Evolutionary conservation across 2,329 filamentous ascomycete species (phyloP).

Genomic region (Aspergillus texensis): DNA sequence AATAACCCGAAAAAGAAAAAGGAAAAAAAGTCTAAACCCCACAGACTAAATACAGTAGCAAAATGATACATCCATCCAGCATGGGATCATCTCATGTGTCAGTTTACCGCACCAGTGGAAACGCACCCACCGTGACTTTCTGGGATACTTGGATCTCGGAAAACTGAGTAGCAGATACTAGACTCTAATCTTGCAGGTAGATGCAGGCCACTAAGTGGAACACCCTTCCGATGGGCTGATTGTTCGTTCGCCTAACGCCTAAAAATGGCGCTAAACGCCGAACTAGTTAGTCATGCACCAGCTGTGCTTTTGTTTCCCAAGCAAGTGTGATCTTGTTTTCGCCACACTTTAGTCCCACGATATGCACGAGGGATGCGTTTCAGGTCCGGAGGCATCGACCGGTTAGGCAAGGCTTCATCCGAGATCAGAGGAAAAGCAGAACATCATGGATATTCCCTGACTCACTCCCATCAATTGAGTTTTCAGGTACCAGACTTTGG

Average conservation of each 20-base stretch:
- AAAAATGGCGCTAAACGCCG: background rate
- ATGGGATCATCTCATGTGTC: slow-evolving; percentile 11
- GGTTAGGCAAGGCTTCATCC: slow-evolving; percentile 2
- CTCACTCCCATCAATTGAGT: background rate
- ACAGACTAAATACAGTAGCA: slow-evolving; percentile 6
- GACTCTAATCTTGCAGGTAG: slow-evolving; percentile 13
- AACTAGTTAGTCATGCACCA: slow-evolving; percentile 2
- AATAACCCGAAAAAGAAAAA: background rate
- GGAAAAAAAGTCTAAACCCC: slow-evolving; percentile 1
- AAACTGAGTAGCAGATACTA: slow-evolving; percentile 5
- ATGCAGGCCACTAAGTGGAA: slow-evolving; percentile 6
- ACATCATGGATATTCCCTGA: background rate
- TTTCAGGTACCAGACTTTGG: background rate
- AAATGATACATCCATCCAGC: slow-evolving; percentile 9
- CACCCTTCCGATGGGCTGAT: slow-evolving; percentile 9
- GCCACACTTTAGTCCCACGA: slow-evolving; percentile 4
- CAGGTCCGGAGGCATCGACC: slow-evolving; percentile 2
- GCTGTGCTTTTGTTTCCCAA: background rate
- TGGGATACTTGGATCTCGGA: slow-evolving; percentile 15
- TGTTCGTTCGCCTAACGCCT: background rate
- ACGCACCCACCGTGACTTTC: slow-evolving; percentile 8
- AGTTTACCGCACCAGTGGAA: slow-evolving; percentile 13
- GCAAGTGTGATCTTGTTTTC: background rate
- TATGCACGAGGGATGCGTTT: slow-evolving; percentile 1
- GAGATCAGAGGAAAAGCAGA: background rate